Conservation (phyloP, 2,329 filamentous ascomycete species). For the Paecilomyces sp. region DNA sequence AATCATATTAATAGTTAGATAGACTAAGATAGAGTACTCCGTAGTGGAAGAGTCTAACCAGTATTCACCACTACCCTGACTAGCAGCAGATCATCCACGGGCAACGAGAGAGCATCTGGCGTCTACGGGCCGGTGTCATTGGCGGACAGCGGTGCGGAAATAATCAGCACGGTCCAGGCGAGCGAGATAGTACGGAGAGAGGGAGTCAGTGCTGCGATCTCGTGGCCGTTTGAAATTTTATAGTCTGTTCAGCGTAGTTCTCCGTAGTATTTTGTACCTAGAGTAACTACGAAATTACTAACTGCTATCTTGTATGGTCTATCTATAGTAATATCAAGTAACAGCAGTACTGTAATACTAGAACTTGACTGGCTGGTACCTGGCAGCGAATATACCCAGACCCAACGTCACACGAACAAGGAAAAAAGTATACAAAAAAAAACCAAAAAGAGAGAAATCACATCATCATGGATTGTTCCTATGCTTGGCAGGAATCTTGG, state of each 20-base stretch:
- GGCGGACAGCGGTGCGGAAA: not conserved
- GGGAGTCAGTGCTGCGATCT: not conserved
- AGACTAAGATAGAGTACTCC: too few relatives aligned
- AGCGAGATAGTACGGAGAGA: not conserved
- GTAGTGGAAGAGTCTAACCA: too few relatives aligned
- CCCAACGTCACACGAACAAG: too few relatives aligned
- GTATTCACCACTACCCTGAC: not conserved
- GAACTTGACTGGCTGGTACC: not conserved
- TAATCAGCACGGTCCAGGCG: not conserved
- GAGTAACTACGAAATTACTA: too few relatives aligned
- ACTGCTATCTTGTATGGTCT: too few relatives aligned
- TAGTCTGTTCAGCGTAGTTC: too few relatives aligned
- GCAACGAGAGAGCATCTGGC: not conserved
- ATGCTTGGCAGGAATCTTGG: not conserved
- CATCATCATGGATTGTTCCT: not conserved
- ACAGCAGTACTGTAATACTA: too few relatives aligned
- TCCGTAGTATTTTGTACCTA: too few relatives aligned
- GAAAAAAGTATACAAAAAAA: not conserved
- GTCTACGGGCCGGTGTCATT: not conserved
- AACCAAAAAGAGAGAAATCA: not conserved
- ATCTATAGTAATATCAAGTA: not conserved
- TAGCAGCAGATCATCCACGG: not conserved
- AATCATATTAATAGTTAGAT: not conserved
- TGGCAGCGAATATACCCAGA: not conserved
- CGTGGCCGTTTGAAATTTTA: not conserved